Percentiles rank a stretch among this genome's conserved stretches.
Conservation (phyloP, 108 stramenopile genomes). For the Nitzschia palea region DNA sequence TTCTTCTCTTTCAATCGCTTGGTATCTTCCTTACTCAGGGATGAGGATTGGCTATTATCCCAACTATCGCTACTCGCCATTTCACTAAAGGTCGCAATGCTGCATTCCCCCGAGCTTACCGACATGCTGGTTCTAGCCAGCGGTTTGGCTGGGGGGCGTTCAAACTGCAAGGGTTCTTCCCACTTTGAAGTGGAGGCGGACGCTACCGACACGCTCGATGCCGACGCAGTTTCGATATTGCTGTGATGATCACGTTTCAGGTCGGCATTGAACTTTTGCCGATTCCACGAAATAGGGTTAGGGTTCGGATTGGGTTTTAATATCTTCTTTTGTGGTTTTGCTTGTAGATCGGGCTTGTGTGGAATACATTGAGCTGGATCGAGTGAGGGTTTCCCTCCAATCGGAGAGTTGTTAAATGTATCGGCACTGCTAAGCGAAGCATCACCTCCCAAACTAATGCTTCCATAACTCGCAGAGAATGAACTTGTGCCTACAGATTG, state of each 20-base stretch:
- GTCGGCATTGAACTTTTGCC: too few relatives aligned
- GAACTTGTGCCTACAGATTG: background rate
- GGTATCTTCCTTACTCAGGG: background rate
- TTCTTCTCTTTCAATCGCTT: background rate
- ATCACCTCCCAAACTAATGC: constrained; percentile 8
- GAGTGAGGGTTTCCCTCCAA: background rate
- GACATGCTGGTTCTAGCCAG: too few relatives aligned
- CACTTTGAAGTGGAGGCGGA: too few relatives aligned
- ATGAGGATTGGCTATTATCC: background rate
- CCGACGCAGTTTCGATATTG: too few relatives aligned
- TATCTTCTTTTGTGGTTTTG: constrained; percentile 5
- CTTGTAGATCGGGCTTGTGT: background rate
- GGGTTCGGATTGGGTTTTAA: constrained; percentile 16
- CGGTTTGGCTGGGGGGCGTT: too few relatives aligned
- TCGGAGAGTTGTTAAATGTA: constrained; percentile 6
- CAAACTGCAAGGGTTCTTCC: too few relatives aligned
- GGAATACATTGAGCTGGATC: background rate
- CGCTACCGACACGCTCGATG: too few relatives aligned
- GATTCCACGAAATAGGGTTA: background rate
- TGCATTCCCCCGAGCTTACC: background rate
- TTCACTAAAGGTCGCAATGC: constrained; percentile 13
- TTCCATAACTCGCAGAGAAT: constrained; percentile 18
- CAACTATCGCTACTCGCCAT: background rate
- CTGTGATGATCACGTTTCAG: too few relatives aligned
- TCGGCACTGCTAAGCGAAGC: constrained; percentile 8